Conservation (phyloP, 306 rosid genomes). For the Castanea crenata region DNA sequence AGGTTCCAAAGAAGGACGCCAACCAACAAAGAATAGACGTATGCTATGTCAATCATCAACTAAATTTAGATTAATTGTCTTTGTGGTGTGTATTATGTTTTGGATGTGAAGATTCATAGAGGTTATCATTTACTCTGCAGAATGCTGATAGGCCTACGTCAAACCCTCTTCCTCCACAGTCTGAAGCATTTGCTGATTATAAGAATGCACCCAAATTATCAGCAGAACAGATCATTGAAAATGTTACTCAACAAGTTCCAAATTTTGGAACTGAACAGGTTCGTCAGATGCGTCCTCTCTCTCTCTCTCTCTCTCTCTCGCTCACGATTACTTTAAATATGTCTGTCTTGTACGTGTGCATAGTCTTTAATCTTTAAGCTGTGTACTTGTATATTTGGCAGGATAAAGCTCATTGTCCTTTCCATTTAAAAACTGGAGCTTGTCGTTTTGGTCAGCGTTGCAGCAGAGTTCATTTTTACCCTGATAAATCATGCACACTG, state of each 20-base stretch:
- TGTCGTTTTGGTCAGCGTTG: constrained; percentile 97
- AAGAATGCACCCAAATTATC: constrained; percentile 24
- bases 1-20: constrained; percentile 43
- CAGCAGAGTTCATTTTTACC: constrained; percentile 92
- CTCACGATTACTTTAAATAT: not conserved
- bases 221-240: constrained; percentile 36
- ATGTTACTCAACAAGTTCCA: constrained; percentile 68
- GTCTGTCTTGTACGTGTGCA: not conserved
- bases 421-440: constrained; percentile 88
- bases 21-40: constrained; percentile 33
- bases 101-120: not conserved
- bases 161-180: constrained; percentile 87
- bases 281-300: not conserved
- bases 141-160: constrained; percentile 64
- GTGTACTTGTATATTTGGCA: constrained; percentile 29
- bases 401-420: constrained; percentile 98
- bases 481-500: constrained; percentile 72
- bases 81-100: not conserved
- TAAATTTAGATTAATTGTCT: not conserved
- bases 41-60: not conserved
- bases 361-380: not conserved
- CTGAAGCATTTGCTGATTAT: constrained; percentile 41
- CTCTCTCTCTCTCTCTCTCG: not conserved
- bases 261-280: constrained; percentile 96
- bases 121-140: constrained; percentile 25